A percentile compares a stretch with the other conserved stretches of the same genome.
Evolutionary conservation across 176 grass and related monocot genomes (phyloP).

Genomic region (Aegilops umbellulata): DNA sequence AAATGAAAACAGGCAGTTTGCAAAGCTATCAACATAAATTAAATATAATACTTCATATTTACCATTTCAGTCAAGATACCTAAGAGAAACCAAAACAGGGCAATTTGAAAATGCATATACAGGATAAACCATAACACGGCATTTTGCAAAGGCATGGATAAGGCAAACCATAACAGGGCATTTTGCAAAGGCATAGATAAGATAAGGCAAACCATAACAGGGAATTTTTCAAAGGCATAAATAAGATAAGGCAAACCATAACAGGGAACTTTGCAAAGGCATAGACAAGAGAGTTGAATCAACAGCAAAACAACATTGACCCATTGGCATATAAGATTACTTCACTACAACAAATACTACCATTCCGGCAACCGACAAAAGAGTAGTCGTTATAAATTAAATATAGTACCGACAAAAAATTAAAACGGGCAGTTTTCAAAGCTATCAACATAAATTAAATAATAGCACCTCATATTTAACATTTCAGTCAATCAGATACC

Average conservation of each 20-base stretch:
- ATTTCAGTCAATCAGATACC: neutral
- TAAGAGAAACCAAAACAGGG: slow-evolving; percentile 10
- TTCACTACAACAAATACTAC: neutral
- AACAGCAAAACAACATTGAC: neutral
- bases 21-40: neutral
- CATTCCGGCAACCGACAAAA: neutral
- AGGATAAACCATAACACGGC: neutral
- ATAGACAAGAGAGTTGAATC: neutral
- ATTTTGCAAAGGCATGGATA: neutral
- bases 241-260: slow-evolving; percentile 4
- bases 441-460: slow-evolving; percentile 1
- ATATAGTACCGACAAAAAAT: too few relatives aligned
- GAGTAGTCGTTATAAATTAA: neutral
- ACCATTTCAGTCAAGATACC: neutral
- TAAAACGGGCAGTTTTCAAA: too few relatives aligned
- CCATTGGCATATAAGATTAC: neutral
- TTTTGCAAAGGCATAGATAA: neutral
- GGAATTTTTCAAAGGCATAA: neutral
- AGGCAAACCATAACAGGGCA: slow-evolving; percentile 12
- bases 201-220: slow-evolving; percentile 9
- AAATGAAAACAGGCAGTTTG: slow-evolving; percentile 2
- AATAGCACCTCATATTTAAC: neutral
- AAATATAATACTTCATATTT: neutral
- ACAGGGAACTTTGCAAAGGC: neutral
- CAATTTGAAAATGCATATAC: neutral